These are phyloP conservation scores for Peronospora belbahrii DNA, from an alignment of 352 stramenopile genomes.

Conservation along the genomic window DNA sequence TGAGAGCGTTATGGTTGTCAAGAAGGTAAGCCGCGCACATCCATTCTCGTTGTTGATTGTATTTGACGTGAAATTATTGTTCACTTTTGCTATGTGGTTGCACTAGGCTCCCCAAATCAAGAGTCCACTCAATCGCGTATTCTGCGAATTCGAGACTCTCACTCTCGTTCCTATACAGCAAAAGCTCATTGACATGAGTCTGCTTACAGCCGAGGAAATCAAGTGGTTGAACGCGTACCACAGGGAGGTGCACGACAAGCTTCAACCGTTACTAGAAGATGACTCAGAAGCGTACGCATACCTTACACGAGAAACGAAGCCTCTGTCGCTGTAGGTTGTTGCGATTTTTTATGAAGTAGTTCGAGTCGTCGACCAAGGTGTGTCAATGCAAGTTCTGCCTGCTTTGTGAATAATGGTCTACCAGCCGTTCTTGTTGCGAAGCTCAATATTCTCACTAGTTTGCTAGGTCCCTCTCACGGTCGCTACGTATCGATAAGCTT, in stretches of 20 bases:
- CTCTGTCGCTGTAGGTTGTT: conserved; percentile 25
- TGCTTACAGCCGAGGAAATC: conserved; percentile 89
- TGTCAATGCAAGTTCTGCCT: conserved; percentile 1
- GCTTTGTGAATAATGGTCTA: not conserved
- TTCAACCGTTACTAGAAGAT: conserved; percentile 82
- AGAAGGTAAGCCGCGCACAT: conserved; percentile 56
- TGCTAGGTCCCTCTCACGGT: not conserved
- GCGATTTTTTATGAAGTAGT: not conserved
- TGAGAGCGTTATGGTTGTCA: conserved; percentile 95
- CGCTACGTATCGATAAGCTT: conserved; percentile 26
- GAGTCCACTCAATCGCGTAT: conserved; percentile 77
- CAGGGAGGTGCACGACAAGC: conserved; percentile 85
- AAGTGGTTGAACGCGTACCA: conserved; percentile 95
- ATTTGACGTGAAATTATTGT: not conserved
- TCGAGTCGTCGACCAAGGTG: not conserved
- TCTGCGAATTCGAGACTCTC: conserved; percentile 94
- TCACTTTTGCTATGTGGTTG: not conserved
- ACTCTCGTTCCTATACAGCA: conserved; percentile 98
- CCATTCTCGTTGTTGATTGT: too few relatives aligned
- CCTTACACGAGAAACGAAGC: conserved; percentile 68
- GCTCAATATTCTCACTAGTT: not conserved
- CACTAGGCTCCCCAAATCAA: conserved; percentile 45
- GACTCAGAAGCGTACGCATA: conserved; percentile 62
- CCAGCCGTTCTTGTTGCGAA: not conserved
- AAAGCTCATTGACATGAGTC: conserved; percentile 91